phyloP scores from a whole-genome alignment of 352 stramenopile species.

The Pythium apleroticum region DNA sequence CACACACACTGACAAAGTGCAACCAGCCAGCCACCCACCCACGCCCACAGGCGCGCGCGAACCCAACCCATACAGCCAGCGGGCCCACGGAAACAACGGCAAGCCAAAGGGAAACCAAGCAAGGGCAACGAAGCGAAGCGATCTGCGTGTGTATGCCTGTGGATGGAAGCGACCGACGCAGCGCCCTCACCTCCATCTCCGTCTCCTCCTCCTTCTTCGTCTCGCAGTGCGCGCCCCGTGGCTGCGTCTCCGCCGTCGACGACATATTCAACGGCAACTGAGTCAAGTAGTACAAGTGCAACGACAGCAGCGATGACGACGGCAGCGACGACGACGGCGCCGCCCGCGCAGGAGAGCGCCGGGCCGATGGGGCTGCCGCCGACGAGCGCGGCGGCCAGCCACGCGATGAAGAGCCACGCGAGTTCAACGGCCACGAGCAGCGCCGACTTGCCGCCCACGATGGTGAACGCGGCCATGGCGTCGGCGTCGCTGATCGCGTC shows the following conservation, averaged over 20 bases:
- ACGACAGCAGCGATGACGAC: slow-evolving; percentile 6
- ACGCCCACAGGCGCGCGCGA: slow-evolving; percentile 1
- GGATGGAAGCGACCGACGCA: slow-evolving; percentile 25
- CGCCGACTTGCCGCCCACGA: slow-evolving; percentile 4
- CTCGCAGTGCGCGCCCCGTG: not conserved
- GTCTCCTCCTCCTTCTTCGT: not conserved
- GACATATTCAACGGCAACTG: slow-evolving; percentile 2
- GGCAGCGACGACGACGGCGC: not conserved
- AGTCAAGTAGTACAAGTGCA: not conserved
- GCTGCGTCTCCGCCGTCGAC: not conserved
- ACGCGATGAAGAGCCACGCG: slow-evolving; percentile 1
- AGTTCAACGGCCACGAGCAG: not conserved
- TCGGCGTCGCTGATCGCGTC: slow-evolving; percentile 8
- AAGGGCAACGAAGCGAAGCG: too few species aligned
- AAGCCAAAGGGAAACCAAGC: slow-evolving; percentile 1
- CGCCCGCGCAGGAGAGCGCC: not conserved
- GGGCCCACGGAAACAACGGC: not conserved
- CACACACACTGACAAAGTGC: slow-evolving; percentile 21
- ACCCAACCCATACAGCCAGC: slow-evolving; percentile 8
- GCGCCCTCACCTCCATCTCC: not conserved
- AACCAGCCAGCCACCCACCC: slow-evolving; percentile 17
- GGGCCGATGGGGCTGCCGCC: not conserved
- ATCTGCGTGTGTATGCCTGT: slow-evolving; percentile 3
- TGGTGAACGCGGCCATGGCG: slow-evolving; percentile 13
- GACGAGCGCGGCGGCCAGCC: not conserved